Evolutionary conservation across 768 basidiomycete genomes (phyloP).

Genomic region (Kwoniella sp.): DNA sequence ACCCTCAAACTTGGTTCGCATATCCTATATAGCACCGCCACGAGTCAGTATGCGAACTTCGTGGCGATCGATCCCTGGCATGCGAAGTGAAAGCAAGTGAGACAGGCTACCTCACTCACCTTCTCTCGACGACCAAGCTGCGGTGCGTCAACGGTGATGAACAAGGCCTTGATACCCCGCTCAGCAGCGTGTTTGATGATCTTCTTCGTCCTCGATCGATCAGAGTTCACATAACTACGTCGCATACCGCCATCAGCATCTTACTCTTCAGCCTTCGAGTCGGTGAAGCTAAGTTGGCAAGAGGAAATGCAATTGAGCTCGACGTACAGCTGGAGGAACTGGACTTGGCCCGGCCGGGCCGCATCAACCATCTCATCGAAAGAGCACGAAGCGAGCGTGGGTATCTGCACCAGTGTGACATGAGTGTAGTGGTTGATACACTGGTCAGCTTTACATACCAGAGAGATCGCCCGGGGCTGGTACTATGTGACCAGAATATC

Average conservation of each 20-base stretch:
- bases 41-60: neutral
- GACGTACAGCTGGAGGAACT: conserved; percentile 80
- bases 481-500: neutral
- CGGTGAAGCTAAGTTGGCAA: no score
- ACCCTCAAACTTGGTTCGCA: conserved; percentile 93
- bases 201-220: conserved; percentile 78
- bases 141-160: conserved; percentile 97
- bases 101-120: no score
- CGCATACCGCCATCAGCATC: neutral
- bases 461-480: no score
- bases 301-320: neutral
- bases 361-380: conserved; percentile 95
- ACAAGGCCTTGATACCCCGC: conserved; percentile 87
- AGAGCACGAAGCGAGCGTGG: conserved; percentile 90
- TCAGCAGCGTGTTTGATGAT: conserved; percentile 87
- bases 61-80: neutral
- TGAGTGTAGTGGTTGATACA: no score
- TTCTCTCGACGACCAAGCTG: conserved; percentile 93
- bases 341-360: conserved; percentile 73
- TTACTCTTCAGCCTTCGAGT: no score
- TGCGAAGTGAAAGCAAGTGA: no score
- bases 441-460: neutral
- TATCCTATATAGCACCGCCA: conserved; percentile 63
- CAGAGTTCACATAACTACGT: conserved; percentile 85
- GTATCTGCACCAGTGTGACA: conserved; percentile 66